phyloP scores from a whole-genome alignment of 768 basidiomycete genomes.

The Rhizopogon vinicolor region DNA sequence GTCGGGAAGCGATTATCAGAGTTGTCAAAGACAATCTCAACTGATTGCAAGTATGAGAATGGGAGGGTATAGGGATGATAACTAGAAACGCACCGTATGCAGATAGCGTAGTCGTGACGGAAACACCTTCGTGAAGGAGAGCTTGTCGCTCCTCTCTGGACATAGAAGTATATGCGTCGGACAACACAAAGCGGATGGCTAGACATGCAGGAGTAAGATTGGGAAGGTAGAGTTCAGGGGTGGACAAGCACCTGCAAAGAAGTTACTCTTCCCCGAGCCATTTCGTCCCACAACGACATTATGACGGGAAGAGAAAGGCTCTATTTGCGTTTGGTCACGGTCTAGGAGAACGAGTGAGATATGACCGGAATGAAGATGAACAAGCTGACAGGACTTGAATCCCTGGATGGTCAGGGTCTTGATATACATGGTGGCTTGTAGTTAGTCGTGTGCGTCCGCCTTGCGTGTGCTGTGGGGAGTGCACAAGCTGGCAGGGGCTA shows the following conservation, averaged over 20 bases:
- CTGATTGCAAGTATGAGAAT: conserved; percentile 27
- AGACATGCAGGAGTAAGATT: background rate
- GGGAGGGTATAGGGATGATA: background rate
- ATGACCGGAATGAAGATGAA: background rate
- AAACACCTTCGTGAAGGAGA: conserved; percentile 91
- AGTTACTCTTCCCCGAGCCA: conserved; percentile 98
- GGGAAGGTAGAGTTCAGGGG: background rate
- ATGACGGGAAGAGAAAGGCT: conserved; percentile 90
- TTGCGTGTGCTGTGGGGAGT: background rate
- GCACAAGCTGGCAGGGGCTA: too few relatives aligned
- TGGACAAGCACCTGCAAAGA: conserved; percentile 76
- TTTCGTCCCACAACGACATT: conserved; percentile 98
- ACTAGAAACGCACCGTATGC: conserved; percentile 66
- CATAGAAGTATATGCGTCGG: conserved; percentile 97
- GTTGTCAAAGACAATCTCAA: conserved; percentile 96
- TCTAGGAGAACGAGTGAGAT: conserved; percentile 37
- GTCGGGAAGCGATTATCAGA: conserved; percentile 93
- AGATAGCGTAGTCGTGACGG: conserved; percentile 81
- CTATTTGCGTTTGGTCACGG: conserved; percentile 86
- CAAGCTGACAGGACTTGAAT: conserved; percentile 91
- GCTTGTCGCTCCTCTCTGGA: conserved; percentile 88
- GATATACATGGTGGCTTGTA: conserved; percentile 56
- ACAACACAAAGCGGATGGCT: conserved; percentile 97
- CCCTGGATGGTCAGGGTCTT: conserved; percentile 90
- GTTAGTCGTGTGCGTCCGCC: too few relatives aligned